A percentile compares a stretch with the other conserved stretches of the same genome.
phyloP scores from a whole-genome alignment of 2,329 filamentous ascomycete genomes.

The Amauroascus niger region DNA sequence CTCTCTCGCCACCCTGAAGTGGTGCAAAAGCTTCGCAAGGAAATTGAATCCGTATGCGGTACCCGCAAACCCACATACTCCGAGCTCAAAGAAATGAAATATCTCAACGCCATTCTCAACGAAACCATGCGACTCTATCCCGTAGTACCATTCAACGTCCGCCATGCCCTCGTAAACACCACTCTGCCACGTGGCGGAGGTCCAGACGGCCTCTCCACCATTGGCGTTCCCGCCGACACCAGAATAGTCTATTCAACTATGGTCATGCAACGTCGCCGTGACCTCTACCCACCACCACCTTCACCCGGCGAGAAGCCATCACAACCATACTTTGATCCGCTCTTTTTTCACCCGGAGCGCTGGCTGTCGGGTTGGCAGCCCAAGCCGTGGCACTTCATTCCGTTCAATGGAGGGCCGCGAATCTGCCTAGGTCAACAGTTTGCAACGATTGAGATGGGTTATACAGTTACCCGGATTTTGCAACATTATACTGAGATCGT shows the following conservation, averaged over 20 bases:
- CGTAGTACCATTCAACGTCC: slow-evolving; percentile 68
- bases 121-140: slow-evolving; percentile 72
- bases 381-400: slow-evolving; percentile 46
- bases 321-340: slow-evolving; percentile 33
- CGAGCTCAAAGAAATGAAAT: slow-evolving; percentile 80
- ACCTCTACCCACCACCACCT: slow-evolving; percentile 39
- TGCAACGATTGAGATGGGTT: slow-evolving; percentile 51
- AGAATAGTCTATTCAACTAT: slow-evolving; percentile 44
- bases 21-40: slow-evolving; percentile 58
- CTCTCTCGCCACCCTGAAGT: slow-evolving; percentile 60
- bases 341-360: slow-evolving; percentile 42
- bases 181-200: slow-evolving; percentile 59
- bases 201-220: slow-evolving; percentile 35
- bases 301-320: slow-evolving; percentile 18
- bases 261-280: slow-evolving; percentile 43
- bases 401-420: slow-evolving; percentile 45
- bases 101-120: slow-evolving; percentile 60
- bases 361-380: slow-evolving; percentile 44
- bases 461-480: slow-evolving; percentile 37
- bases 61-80: slow-evolving; percentile 54
- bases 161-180: slow-evolving; percentile 61
- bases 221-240: slow-evolving; percentile 42
- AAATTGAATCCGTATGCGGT: slow-evolving; percentile 62
- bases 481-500: slow-evolving; percentile 34
- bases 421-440: slow-evolving; percentile 53